phyloP scores from a whole-genome alignment of 768 basidiomycete species.

The Inosperma sp. region DNA sequence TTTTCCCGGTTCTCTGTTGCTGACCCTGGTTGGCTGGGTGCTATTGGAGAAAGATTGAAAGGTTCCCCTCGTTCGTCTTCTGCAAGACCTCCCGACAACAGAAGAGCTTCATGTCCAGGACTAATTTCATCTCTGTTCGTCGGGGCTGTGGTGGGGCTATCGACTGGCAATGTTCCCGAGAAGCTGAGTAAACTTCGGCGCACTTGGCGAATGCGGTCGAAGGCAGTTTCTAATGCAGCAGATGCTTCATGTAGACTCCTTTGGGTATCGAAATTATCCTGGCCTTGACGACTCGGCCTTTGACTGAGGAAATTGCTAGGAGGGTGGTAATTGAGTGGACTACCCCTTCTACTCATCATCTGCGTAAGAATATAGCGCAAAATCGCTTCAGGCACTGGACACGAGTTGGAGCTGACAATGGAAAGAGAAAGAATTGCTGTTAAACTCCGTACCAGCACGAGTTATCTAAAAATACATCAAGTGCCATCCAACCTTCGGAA shows the following conservation, averaged over 20 bases:
- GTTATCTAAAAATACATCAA: conserved; percentile 44
- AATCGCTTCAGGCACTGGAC: background rate
- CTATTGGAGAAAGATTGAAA: background rate
- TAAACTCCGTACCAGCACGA: background rate
- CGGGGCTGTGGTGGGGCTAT: conserved; percentile 11
- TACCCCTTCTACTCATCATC: background rate
- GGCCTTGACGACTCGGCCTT: background rate
- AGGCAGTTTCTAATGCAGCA: conserved; percentile 50
- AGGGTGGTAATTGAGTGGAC: background rate
- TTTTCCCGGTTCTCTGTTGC: conserved; percentile 2
- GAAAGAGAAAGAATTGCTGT: background rate
- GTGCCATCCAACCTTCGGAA: conserved; percentile 53
- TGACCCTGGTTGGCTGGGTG: too few relatives aligned
- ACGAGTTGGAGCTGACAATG: background rate
- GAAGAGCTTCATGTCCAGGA: conserved; percentile 37
- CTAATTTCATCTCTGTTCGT: conserved; percentile 29
- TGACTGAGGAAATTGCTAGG: background rate
- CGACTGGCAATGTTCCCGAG: conserved; percentile 30
- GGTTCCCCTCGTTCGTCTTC: conserved; percentile 6
- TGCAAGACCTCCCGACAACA: conserved; percentile 25
- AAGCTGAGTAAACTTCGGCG: conserved; percentile 47
- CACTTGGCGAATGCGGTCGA: conserved; percentile 50
- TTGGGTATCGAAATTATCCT: conserved; percentile 16
- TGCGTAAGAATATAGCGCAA: background rate
- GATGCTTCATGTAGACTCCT: conserved; percentile 44